Evolutionary conservation across 2,329 filamentous ascomycete genomes (phyloP), one percentile per base, ranked within the genome.

Genomic region (Cladorrhinum sp.): DNA sequence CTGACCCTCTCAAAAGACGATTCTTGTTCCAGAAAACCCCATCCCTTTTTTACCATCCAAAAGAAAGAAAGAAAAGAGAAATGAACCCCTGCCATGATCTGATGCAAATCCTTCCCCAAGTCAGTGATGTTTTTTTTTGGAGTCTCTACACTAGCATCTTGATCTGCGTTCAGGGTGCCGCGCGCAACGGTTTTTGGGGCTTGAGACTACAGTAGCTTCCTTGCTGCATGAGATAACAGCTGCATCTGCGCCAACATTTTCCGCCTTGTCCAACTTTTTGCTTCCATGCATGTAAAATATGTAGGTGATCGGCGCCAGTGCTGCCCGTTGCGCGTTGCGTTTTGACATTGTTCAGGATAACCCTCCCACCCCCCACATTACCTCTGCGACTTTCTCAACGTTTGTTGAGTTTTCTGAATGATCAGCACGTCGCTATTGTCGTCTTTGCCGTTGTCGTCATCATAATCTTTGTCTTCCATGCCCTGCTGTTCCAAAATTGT

Each of bases 401-500:
- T 46, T 18, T 46, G n/a, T 46, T 16, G 6, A 14, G 16, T 23
- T 5, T 55, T 55, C 39, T 46, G 53, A 39, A 55, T 55, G 53
- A 55, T 55, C 53, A 55, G 23, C 20, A 55, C 36, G 36, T 42
- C 36, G 10, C 36, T n/a, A n/a, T n/a, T n/a, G n/a, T n/a, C n/a
- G n/a, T n/a, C n/a, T n/a, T n/a, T n/a, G 9, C 9, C 6, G 42
- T 20, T 12, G 18, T 46, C 42, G 18, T 20, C 16, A 16, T 46
- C 42, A 16, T 46, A 7, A 18, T 36, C 33, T 10, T 9, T 28
- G 39, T 30, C 28, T 30, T 55, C 52, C 10, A 36, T 21, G 18
- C 36, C 20, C 10, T 55, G 36, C 33, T 54, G 24, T 33, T 55
- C 53, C 18, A 28, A 20, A 28, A 24, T 20, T 36, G 20, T 55